phyloP scores from a whole-genome alignment of 306 rosid genomes.

The Myrica gale region DNA sequence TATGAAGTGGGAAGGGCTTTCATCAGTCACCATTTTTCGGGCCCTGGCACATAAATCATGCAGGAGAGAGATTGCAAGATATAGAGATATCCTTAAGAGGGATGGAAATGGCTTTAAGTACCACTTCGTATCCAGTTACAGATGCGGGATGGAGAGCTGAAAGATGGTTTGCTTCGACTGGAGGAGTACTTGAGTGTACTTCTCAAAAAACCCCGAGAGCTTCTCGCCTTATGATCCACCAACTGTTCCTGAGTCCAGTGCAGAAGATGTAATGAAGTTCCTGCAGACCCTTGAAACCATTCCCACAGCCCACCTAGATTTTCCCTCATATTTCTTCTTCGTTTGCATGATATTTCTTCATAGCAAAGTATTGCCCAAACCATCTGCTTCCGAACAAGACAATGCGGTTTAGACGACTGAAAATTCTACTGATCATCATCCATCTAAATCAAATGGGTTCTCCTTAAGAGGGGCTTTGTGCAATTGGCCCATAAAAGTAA shows the following conservation, averaged over 20 bases:
- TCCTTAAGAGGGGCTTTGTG: constrained; percentile 11
- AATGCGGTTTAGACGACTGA: not conserved
- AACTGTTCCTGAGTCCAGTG: constrained; percentile 49
- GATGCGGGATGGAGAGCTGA: constrained; percentile 31
- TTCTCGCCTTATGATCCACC: constrained; percentile 25
- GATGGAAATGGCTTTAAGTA: constrained; percentile 55
- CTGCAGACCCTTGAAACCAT: constrained; percentile 47
- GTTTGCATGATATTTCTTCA: constrained; percentile 56
- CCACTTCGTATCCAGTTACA: constrained; percentile 42
- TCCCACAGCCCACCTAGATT: constrained; percentile 39
- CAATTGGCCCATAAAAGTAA: constrained; percentile 20
- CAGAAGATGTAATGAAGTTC: constrained; percentile 28
- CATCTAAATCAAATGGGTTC: constrained; percentile 13
- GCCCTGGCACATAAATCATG: constrained; percentile 11
- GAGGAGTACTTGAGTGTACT: constrained; percentile 40
- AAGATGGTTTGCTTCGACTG: constrained; percentile 37
- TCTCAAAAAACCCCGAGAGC: constrained; percentile 29
- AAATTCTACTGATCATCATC: not conserved
- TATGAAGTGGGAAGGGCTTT: constrained; percentile 63
- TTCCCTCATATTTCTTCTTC: constrained; percentile 59
- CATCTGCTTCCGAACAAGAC: not conserved
- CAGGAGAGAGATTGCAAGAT: constrained; percentile 37
- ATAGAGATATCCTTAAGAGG: constrained; percentile 47
- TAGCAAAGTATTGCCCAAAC: constrained; percentile 1
- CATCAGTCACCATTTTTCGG: constrained; percentile 24